Base-by-base conservation (phyloP, 1,139 yeast genomes). In the Candida tropicalis region DNA sequence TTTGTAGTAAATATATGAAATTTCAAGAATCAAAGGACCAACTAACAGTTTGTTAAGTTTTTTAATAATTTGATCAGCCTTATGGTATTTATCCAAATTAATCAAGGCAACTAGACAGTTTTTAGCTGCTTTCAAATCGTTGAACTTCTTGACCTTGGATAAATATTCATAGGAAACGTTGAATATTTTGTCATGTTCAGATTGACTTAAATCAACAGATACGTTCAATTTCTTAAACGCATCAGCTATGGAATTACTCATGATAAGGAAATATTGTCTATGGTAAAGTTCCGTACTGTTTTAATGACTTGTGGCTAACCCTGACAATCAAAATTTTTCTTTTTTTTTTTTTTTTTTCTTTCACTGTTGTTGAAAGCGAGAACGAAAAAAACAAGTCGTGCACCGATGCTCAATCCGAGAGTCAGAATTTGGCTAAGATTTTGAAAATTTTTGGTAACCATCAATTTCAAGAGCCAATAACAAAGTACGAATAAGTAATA, bases 1-100 rank as follows among this genome's bases (percentile, higher is more conserved):
- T 58, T 87, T 86, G 65, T 90, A 91, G 52, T 75, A 78, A 11
- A 86, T 72, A 59, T 90, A 91, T 2, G 87, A 80, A 41, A 73
- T 75, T 57, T 87, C 96, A 45, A 82, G 57, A 3, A 71, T 57
- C 31, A 81, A 65, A 23, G 65, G 62, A 12, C 60, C 62, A 12
- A 65, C 52, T 5, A 68, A 62, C 2, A 63, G 62, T 15, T 62
- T 59, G 4, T 71, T 66, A 35, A 79, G 68, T 43, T 74, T 66
- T 15, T 65, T 56, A 36, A 84, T 60, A 29, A 82, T 56, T 41
- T 74, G 68, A 22, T 66, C 60, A 0, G 91, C 95, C 43, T 73
- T 68, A 42, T 66, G 65, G 59, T 85, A 88, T 52, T 75, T 74
- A 58, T 89, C 97, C 55, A 84, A 71, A 56, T 85, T 82, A 60